Percentiles rank a stretch among this genome's conserved stretches.
Conservation (phyloP, 352 stramenopile genomes). For the Phytopythium ostracodes region DNA sequence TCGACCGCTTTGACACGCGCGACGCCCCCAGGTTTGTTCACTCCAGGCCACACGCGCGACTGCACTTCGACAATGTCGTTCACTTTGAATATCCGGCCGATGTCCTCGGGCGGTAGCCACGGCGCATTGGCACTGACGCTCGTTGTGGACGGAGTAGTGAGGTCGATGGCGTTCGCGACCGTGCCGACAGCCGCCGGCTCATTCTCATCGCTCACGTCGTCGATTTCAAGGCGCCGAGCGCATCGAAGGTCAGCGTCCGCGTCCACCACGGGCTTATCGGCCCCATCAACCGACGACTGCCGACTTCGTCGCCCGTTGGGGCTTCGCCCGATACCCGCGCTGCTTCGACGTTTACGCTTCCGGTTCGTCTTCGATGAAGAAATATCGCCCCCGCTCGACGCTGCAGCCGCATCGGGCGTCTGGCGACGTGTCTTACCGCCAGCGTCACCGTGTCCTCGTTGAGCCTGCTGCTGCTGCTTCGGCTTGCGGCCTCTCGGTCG, state of each 20-base stretch:
- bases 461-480: slow-evolving; percentile 15
- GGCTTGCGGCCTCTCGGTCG: slow-evolving; percentile 13
- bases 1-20: slow-evolving; percentile 49
- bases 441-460: slow-evolving; percentile 8
- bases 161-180: slow-evolving; percentile 3
- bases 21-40: slow-evolving; percentile 73
- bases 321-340: slow-evolving; percentile 8
- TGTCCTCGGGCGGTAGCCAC: slow-evolving; percentile 15
- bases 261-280: slow-evolving; percentile 11
- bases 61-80: slow-evolving; percentile 55
- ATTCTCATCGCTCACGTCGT: slow-evolving; percentile 34
- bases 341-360: slow-evolving; percentile 47
- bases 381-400: slow-evolving; percentile 14
- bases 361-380: slow-evolving; percentile 39
- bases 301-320: slow-evolving; percentile 10
- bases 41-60: slow-evolving; percentile 45
- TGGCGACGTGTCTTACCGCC: slow-evolving; percentile 24
- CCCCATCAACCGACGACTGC: slow-evolving; percentile 10
- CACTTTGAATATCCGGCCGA: slow-evolving; percentile 34
- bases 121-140: slow-evolving; percentile 7
- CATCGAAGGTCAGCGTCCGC: slow-evolving; percentile 13
- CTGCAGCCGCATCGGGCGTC: slow-evolving; percentile 16
- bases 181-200: background rate
- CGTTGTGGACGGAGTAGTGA: slow-evolving; percentile 6
- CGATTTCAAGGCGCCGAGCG: slow-evolving; percentile 43